These are phyloP conservation scores for Yamadazyma phyllophila DNA, from an alignment of 805 yeast species.

Conservation along the genomic window DNA sequence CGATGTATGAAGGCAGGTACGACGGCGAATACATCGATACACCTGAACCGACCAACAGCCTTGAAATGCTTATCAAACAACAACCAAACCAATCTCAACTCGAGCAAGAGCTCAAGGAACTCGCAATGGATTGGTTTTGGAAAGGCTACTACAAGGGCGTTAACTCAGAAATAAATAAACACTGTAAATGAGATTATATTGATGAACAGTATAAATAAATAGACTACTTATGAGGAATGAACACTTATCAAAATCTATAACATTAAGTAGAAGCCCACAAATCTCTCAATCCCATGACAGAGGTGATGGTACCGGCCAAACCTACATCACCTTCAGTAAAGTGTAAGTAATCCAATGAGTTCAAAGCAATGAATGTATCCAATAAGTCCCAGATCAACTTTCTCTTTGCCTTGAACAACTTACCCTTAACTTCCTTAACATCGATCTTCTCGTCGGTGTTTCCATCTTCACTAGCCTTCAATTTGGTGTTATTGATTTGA, in stretches of 20 bases:
- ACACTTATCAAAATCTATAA: not conserved
- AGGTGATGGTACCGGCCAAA: slow-evolving; percentile 79
- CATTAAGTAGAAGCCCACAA: slow-evolving; percentile 46
- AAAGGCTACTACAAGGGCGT: slow-evolving; percentile 29
- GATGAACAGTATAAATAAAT: not conserved
- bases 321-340: slow-evolving; percentile 81
- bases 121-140: slow-evolving; percentile 32
- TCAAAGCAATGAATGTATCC: slow-evolving; percentile 74
- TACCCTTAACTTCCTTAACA: slow-evolving; percentile 38
- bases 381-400: slow-evolving; percentile 74
- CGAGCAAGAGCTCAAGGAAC: slow-evolving; percentile 22
- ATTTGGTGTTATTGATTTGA: slow-evolving; percentile 43
- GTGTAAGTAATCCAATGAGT: slow-evolving; percentile 57
- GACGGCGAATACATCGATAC: not conserved
- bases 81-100: slow-evolving; percentile 16
- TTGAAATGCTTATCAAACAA: slow-evolving; percentile 17
- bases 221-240: slow-evolving; percentile 4
- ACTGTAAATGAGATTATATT: no score
- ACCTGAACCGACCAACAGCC: not conserved
- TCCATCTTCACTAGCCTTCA: slow-evolving; percentile 20
- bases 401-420: slow-evolving; percentile 51
- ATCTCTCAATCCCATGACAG: slow-evolving; percentile 72
- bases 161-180: not conserved
- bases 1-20: not conserved
- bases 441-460: slow-evolving; percentile 26